Percentiles rank a stretch among this genome's conserved stretches.
Evolutionary conservation across 352 stramenopile species (phyloP).

Genomic region (Globisporangium abappressorium): DNA sequence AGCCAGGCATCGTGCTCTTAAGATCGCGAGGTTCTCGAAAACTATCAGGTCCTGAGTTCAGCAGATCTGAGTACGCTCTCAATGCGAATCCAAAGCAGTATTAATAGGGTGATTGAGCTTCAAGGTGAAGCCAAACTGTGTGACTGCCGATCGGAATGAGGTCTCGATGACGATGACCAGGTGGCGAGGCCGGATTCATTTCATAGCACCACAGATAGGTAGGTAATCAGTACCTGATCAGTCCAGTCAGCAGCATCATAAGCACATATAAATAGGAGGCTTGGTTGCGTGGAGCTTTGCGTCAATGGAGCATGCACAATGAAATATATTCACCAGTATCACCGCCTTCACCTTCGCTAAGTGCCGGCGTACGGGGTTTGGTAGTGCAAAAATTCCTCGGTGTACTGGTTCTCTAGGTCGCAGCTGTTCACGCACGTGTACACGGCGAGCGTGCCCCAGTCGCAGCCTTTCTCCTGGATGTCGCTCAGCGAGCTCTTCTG

Average conservation of each 20-base stretch:
- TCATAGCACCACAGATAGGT: background rate
- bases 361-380: conserved; percentile 63
- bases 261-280: conserved; percentile 1
- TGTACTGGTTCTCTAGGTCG: conserved; percentile 39
- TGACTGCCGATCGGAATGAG: background rate
- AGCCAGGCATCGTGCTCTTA: background rate
- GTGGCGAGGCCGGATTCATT: background rate
- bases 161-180: conserved; percentile 7
- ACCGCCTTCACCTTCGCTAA: conserved; percentile 8
- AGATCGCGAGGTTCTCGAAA: background rate
- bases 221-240: background rate
- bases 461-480: conserved; percentile 63
- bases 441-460: conserved; percentile 91
- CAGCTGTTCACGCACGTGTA: conserved; percentile 93
- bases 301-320: background rate
- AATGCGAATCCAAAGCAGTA: background rate
- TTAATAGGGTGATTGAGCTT: conserved; percentile 3
- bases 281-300: background rate
- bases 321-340: background rate
- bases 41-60: background rate
- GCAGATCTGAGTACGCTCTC: background rate
- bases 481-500: conserved; percentile 49
- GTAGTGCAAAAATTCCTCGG: conserved; percentile 76
- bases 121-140: background rate
- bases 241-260: background rate